A percentile compares a stretch with the other conserved stretches of the same genome.
These are phyloP conservation scores for Cercospora zeae-maydis DNA, from an alignment of 2,329 filamentous ascomycete genomes.

Conservation along the genomic window DNA sequence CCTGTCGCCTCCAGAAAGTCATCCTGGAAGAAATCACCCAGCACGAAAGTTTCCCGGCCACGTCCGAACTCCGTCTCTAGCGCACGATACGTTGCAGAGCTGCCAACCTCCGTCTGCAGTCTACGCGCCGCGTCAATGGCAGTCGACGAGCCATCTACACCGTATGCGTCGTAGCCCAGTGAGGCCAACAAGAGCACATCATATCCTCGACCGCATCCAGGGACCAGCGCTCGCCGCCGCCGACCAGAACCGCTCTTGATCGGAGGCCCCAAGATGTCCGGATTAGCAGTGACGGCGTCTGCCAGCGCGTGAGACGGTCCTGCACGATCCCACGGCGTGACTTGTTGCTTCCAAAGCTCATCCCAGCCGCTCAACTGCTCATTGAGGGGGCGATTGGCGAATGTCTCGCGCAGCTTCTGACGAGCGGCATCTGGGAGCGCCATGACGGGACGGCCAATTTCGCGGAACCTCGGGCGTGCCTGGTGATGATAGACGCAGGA, in stretches of 20 bases:
- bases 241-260: constrained; percentile 12
- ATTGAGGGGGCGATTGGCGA: constrained; percentile 41
- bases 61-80: constrained; percentile 42
- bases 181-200: constrained; percentile 73
- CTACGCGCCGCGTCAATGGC: constrained; percentile 49
- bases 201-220: constrained; percentile 78
- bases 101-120: constrained; percentile 36
- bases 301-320: constrained; percentile 57
- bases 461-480: background rate
- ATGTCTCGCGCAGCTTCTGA: constrained; percentile 31
- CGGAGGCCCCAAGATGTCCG: constrained; percentile 26
- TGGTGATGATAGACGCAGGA: background rate
- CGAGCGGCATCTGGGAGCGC: constrained; percentile 3
- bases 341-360: constrained; percentile 52
- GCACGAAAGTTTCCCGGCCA: constrained; percentile 56
- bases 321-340: constrained; percentile 59
- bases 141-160: constrained; percentile 62
- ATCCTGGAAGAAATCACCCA: constrained; percentile 65
- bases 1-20: constrained; percentile 51
- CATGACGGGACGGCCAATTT: background rate
- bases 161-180: constrained; percentile 73
- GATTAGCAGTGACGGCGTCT: constrained; percentile 46
- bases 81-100: constrained; percentile 45
- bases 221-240: constrained; percentile 62
- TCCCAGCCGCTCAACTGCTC: constrained; percentile 37